Evolutionary conservation across 192 early-diverging fungal species (phyloP).

Genomic region (Funneliformis geosporum): DNA sequence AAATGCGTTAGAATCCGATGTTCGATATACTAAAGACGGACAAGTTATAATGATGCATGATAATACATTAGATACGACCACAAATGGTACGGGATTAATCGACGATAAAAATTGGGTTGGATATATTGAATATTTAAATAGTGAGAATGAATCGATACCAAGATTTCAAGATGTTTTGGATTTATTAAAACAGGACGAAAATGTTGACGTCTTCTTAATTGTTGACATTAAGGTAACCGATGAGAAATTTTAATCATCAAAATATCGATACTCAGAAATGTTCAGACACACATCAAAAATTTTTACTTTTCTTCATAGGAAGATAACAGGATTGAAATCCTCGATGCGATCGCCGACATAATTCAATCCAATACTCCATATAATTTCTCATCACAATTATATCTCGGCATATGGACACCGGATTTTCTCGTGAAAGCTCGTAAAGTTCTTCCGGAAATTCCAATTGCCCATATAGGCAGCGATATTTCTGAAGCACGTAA

Average conservation of each 20-base stretch:
- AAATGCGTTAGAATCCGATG: conserved; percentile 49
- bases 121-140: conserved; percentile 43
- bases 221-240: conserved; percentile 49
- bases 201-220: conserved; percentile 43
- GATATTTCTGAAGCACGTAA: conserved; percentile 37
- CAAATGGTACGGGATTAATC: conserved; percentile 43
- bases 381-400: conserved; percentile 38
- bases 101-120: conserved; percentile 39
- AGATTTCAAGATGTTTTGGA: conserved; percentile 44
- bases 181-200: conserved; percentile 37
- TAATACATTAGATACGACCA: conserved; percentile 40
- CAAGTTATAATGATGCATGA: conserved; percentile 51
- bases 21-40: conserved; percentile 45
- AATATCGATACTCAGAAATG: too few relatives aligned
- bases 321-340: conserved; percentile 40
- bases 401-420: conserved; percentile 45
- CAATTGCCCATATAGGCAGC: conserved; percentile 41
- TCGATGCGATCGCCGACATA: conserved; percentile 35
- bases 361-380: conserved; percentile 27
- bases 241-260: not conserved
- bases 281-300: too few relatives aligned
- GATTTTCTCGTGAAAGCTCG: conserved; percentile 35
- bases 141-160: conserved; percentile 36
- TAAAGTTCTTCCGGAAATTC: conserved; percentile 37
- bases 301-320: conserved; percentile 32